phyloP scores from a whole-genome alignment of 805 yeast genomes.

The Hanseniaspora occidentalis region DNA sequence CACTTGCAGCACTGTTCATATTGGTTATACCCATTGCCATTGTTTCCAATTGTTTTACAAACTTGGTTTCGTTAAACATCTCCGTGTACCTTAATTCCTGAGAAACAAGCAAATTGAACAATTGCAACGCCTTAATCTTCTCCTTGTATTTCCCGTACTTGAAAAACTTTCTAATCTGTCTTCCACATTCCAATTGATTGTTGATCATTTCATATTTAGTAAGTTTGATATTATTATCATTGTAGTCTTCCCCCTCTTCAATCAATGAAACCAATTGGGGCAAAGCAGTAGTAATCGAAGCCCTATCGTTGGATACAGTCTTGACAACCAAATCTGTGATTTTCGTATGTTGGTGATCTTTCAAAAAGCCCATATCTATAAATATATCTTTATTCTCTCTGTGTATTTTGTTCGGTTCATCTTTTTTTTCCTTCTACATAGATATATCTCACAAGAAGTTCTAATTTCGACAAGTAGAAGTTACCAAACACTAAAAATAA shows the following conservation, averaged over 20 bases:
- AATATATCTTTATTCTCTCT: too few species aligned
- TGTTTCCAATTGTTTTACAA: constrained; percentile 46
- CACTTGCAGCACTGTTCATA: background rate
- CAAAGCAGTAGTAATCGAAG: constrained; percentile 25
- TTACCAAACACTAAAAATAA: background rate
- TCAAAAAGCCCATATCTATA: constrained; percentile 45
- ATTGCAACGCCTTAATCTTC: constrained; percentile 54
- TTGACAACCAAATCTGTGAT: constrained; percentile 53
- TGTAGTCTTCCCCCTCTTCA: constrained; percentile 29
- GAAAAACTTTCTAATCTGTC: constrained; percentile 78
- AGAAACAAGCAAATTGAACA: constrained; percentile 43
- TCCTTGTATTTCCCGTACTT: constrained; percentile 66
- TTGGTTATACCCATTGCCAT: constrained; percentile 12
- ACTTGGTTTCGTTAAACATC: constrained; percentile 54
- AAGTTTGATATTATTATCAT: constrained; percentile 23
- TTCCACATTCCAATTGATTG: constrained; percentile 63
- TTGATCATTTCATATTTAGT: constrained; percentile 12
- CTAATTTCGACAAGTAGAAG: too few species aligned
- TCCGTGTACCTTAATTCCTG: constrained; percentile 25
- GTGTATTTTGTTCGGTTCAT: background rate
- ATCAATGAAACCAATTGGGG: constrained; percentile 25
- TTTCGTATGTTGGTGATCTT: constrained; percentile 56
- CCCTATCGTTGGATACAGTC: constrained; percentile 25
- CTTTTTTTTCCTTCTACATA: background rate
- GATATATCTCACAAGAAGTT: too few species aligned